Conservation (phyloP, 192 early-diverging fungal species). For the Haplosporangium gracile region DNA sequence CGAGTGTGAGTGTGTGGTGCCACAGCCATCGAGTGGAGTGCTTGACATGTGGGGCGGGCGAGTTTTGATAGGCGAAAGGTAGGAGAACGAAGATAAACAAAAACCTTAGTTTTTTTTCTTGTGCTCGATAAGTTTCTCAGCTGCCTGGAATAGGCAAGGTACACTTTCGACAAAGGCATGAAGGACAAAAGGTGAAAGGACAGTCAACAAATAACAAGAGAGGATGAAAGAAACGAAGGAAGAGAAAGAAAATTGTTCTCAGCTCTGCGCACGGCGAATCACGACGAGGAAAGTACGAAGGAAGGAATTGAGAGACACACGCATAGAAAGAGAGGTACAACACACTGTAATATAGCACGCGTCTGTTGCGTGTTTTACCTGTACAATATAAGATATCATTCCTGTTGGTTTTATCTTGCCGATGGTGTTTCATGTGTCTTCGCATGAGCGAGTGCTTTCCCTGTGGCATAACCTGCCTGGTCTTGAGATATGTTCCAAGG, state of each 20-base stretch:
- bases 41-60: background rate
- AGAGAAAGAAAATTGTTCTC: background rate
- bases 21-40: background rate
- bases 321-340: too few species aligned
- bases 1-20: background rate
- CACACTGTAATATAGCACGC: background rate
- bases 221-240: background rate
- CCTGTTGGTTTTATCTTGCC: background rate
- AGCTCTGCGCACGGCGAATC: background rate
- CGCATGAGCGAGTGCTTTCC: background rate
- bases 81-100: background rate
- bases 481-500: background rate
- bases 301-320: background rate
- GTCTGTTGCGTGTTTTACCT: background rate
- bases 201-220: background rate
- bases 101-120: background rate
- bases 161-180: background rate
- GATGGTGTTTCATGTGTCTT: background rate
- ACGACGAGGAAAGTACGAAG: too few species aligned
- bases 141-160: background rate
- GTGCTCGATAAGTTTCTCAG: background rate
- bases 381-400: background rate
- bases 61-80: background rate
- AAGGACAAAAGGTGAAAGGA: background rate
- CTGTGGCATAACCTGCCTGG: background rate